A percentile compares a stretch with the other conserved stretches of the same genome.
Conservation (phyloP, 2,329 filamentous ascomycete genomes). For the Ascochyta koolunga region DNA sequence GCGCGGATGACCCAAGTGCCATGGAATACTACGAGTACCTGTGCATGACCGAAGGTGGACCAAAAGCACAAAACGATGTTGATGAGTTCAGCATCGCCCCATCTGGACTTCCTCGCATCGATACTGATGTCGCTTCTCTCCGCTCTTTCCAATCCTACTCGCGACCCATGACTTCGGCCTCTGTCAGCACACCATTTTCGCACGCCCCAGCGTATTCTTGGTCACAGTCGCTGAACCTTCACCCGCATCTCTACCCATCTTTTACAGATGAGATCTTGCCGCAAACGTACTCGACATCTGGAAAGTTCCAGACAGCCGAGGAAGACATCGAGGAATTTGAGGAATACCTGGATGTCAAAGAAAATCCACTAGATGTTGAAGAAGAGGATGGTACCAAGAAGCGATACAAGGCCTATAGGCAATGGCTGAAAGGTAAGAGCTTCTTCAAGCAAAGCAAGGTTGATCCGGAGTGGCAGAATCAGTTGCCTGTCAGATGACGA, state of each 20-base stretch:
- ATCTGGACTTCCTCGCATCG: conserved; percentile 22
- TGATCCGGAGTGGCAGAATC: conserved; percentile 55
- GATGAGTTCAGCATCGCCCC: conserved; percentile 25
- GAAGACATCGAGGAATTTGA: conserved; percentile 75
- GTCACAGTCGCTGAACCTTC: conserved; percentile 23
- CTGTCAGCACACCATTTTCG: conserved; percentile 41
- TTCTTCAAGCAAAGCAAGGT: conserved; percentile 84
- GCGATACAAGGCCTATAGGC: conserved; percentile 92
- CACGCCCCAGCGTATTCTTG: conserved; percentile 37
- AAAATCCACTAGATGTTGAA: conserved; percentile 85
- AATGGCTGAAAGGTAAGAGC: conserved; percentile 94
- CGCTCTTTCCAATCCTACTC: conserved; percentile 31
- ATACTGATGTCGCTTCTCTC: conserved; percentile 34
- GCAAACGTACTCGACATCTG: conserved; percentile 13
- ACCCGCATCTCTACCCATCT: conserved; percentile 23
- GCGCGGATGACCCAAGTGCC: conserved; percentile 55
- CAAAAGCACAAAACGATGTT: conserved; percentile 21
- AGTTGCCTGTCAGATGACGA: conserved; percentile 38
- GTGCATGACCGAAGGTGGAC: conserved; percentile 54
- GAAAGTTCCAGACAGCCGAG: conserved; percentile 59
- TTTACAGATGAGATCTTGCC: conserved; percentile 8
- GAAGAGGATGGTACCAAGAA: conserved; percentile 90
- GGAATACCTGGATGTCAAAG: conserved; percentile 76
- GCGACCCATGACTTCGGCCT: conserved; percentile 37
- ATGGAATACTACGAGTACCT: conserved; percentile 82